Base-by-base conservation (phyloP, 2,329 filamentous ascomycete species). In the Aspergillus carbonarius region DNA sequence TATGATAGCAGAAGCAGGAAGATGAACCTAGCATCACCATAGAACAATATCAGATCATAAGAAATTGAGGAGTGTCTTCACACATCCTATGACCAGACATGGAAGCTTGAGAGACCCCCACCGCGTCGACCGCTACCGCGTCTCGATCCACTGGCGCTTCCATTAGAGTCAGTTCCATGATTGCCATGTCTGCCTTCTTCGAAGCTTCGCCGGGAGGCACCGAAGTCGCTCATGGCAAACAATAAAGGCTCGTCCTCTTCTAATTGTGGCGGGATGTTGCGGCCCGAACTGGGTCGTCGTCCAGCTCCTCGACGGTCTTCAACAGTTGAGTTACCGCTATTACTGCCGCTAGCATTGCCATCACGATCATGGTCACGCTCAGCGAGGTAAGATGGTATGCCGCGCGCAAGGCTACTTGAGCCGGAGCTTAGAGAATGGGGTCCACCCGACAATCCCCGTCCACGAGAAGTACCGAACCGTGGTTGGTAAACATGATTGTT, bases 181-280 rank as follows among this genome's bases (percentile, higher is more conserved):
- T 68, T 73, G 25, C 70, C 68, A 48, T 72, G 69, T 32, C 73
- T 64, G 34, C 71, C 70, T 62, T 78, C 77, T 59, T 79, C 77
- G 23, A 78, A 63, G 56, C 77, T 79, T 52, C 77, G 72, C 39
- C 77, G 70, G 8, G 76, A 75, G 39, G 67, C 73, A 8, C 75
- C 75, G 55, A 79, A 77, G 54, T 79, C 77, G 57, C 77, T 79
- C 77, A 79, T 79, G 35, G 76, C 75, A 62, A 79, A 79, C 4
- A 79, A 66, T 7, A 79, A 64, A 8, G 76, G 76, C 56, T 79
- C 77, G 15, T 79, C 77, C 30, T 79, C 77, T 46, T 79, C 77
- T 15, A 70, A 53, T 40, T 72, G 72, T 3, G 68, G 64, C 35
- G 70, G 66, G 12, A 67, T 64, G 8, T 69, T 64, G 25, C 76